Conservation (phyloP, 208 protist species). For the Crithidia thermophila region DNA sequence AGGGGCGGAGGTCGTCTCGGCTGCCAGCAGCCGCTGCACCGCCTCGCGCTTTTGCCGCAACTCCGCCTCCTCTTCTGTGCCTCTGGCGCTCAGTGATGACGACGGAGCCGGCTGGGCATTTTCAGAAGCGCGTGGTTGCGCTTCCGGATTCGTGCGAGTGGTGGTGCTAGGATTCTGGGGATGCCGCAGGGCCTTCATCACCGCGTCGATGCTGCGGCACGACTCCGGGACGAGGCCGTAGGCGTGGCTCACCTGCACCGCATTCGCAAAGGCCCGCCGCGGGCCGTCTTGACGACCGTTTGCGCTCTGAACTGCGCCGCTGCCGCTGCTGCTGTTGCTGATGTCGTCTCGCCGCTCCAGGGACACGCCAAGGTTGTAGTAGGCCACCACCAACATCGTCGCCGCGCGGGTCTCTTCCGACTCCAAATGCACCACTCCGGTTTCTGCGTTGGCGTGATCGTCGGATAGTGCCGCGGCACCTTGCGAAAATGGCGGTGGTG, state of each 20-base stretch:
- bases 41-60: too few species aligned
- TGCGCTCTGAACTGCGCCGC: too few species aligned
- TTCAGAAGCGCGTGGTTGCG: not conserved
- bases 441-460: not conserved
- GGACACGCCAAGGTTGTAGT: constrained; percentile 89
- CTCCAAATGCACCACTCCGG: constrained; percentile 19
- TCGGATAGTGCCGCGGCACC: too few species aligned
- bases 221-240: constrained; percentile 57
- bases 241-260: constrained; percentile 50
- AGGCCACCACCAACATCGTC: constrained; percentile 81
- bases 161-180: not conserved
- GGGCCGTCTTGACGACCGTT: too few species aligned
- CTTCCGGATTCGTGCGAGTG: not conserved
- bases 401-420: constrained; percentile 29
- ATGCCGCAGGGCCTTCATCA: constrained; percentile 56
- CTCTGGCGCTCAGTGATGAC: too few species aligned
- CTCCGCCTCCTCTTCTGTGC: too few species aligned
- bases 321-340: not conserved
- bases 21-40: too few species aligned
- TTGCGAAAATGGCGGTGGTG: not conserved
- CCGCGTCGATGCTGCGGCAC: constrained; percentile 70
- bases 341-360: constrained; percentile 55
- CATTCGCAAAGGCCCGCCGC: constrained; percentile 54
- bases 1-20: too few species aligned
- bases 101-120: too few species aligned